These are phyloP conservation scores for Pyrenochaeta sp. DNA, from an alignment of 2,329 filamentous ascomycete species.

Conservation along the genomic window DNA sequence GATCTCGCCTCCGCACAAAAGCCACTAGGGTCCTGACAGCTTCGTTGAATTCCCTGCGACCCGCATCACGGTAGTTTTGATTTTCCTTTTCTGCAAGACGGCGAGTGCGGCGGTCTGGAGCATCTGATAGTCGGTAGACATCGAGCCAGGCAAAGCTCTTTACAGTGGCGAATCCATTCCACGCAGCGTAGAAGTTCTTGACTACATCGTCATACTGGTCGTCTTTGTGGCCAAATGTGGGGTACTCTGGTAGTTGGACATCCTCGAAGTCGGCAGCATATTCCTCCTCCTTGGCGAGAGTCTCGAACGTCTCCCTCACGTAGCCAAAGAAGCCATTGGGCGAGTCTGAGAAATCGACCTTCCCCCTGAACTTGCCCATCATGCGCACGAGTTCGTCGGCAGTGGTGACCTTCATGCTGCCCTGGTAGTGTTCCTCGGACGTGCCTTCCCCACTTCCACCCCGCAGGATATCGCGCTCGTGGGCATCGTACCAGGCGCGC, in stretches of 20 bases:
- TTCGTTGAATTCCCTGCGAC: constrained; percentile 88
- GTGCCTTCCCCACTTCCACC: constrained; percentile 63
- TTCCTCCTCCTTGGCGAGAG: constrained; percentile 80
- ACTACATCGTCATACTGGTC: constrained; percentile 80
- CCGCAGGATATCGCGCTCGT: constrained; percentile 82
- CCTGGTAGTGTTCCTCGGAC: constrained; percentile 64
- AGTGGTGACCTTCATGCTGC: constrained; percentile 78
- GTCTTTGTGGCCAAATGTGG: constrained; percentile 79
- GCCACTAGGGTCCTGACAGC: constrained; percentile 84
- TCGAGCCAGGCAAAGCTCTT: constrained; percentile 94
- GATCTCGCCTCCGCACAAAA: constrained; percentile 91
- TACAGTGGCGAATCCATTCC: constrained; percentile 81
- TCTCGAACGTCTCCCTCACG: constrained; percentile 77
- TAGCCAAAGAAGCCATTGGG: constrained; percentile 85
- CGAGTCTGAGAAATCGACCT: constrained; percentile 80
- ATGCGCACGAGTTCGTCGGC: constrained; percentile 79
- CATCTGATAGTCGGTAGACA: constrained; percentile 80
- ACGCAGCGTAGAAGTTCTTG: constrained; percentile 79
- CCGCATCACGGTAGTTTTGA: constrained; percentile 80
- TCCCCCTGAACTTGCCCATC: constrained; percentile 80
- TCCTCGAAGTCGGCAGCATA: constrained; percentile 75
- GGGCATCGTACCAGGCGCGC: constrained; percentile 96
- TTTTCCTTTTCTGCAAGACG: constrained; percentile 97
- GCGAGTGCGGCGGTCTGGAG: constrained; percentile 82
- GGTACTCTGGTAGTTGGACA: constrained; percentile 70